These are phyloP conservation scores for Chalciporus chontae DNA, from an alignment of 768 basidiomycete genomes.

Conservation along the genomic window DNA sequence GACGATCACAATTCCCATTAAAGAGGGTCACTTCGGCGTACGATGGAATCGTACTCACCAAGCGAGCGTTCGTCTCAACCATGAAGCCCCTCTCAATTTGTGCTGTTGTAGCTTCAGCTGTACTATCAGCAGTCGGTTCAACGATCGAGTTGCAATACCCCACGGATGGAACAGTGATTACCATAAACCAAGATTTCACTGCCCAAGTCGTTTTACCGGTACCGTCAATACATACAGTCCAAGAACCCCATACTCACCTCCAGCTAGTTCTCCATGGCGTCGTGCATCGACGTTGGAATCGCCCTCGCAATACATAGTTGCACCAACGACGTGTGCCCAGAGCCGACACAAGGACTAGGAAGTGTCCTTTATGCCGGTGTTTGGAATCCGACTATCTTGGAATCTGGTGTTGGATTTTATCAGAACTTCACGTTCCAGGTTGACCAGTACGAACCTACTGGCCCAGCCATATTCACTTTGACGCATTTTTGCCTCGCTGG, in stretches of 20 bases:
- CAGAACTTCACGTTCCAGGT: conserved; percentile 18
- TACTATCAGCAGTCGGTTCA: conserved; percentile 8
- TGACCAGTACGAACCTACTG: conserved; percentile 10
- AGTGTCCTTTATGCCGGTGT: conserved; percentile 19
- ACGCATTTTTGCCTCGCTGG: conserved; percentile 17
- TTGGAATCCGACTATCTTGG: conserved; percentile 7
- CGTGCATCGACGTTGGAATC: conserved; percentile 19
- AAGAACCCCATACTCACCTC: not conserved
- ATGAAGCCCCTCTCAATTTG: conserved; percentile 7
- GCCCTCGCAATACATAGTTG: conserved; percentile 18
- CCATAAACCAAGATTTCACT: conserved; percentile 10
- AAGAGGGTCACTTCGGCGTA: not conserved
- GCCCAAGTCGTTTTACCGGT: conserved; percentile 20
- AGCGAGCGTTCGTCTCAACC: not conserved
- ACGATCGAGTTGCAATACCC: conserved; percentile 23
- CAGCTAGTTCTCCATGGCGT: conserved; percentile 12
- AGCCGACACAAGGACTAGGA: conserved; percentile 12
- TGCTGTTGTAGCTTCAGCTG: not conserved
- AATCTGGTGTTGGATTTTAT: conserved; percentile 12
- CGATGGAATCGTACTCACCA: not conserved
- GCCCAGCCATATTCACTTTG: conserved; percentile 15
- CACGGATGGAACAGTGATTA: conserved; percentile 15
- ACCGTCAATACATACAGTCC: not conserved
- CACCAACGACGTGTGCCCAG: conserved; percentile 14
- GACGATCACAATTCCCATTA: not conserved